A percentile compares a stretch with the other conserved stretches of the same genome.
Evolutionary conservation across 2,329 filamentous ascomycete species (phyloP).

Genomic region (Xylariales sp.): DNA sequence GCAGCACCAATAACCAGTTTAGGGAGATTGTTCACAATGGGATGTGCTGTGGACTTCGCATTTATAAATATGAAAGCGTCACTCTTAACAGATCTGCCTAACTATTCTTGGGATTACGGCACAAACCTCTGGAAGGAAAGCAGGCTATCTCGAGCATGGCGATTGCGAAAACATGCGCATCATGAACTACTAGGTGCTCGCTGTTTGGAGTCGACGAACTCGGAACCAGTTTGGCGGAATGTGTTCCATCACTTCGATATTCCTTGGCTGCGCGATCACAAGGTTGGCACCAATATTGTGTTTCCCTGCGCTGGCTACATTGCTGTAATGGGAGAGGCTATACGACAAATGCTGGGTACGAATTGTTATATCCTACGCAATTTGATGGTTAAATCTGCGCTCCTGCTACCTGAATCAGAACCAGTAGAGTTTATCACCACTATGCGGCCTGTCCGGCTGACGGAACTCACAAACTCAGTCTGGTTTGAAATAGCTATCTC

Average conservation of each 20-base stretch:
- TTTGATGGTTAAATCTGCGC: too few species aligned
- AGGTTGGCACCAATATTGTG: slow-evolving; percentile 35
- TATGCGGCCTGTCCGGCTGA: too few species aligned
- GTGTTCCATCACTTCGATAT: too few species aligned
- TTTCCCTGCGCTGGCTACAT: slow-evolving; percentile 28
- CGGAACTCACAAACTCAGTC: too few species aligned
- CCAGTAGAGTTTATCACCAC: background rate
- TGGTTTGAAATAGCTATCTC: too few species aligned
- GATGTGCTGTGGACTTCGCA: background rate
- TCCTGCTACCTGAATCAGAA: too few species aligned
- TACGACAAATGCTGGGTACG: too few species aligned
- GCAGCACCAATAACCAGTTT: background rate
- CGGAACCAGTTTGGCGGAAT: background rate
- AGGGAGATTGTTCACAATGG: background rate
- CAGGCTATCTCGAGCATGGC: background rate
- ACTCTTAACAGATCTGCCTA: background rate
- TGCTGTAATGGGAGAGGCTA: slow-evolving; percentile 15
- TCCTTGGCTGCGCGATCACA: slow-evolving; percentile 37
- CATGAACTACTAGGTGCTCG: slow-evolving; percentile 11
- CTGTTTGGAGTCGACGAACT: background rate
- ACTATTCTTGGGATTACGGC: background rate
- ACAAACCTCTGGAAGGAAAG: background rate
- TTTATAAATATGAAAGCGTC: background rate
- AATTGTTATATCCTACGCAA: too few species aligned
- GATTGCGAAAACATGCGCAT: background rate